Percentiles rank a stretch among this genome's conserved stretches.
Evolutionary conservation across 768 basidiomycete species (phyloP).

Genomic region (Crucibulum laeve): DNA sequence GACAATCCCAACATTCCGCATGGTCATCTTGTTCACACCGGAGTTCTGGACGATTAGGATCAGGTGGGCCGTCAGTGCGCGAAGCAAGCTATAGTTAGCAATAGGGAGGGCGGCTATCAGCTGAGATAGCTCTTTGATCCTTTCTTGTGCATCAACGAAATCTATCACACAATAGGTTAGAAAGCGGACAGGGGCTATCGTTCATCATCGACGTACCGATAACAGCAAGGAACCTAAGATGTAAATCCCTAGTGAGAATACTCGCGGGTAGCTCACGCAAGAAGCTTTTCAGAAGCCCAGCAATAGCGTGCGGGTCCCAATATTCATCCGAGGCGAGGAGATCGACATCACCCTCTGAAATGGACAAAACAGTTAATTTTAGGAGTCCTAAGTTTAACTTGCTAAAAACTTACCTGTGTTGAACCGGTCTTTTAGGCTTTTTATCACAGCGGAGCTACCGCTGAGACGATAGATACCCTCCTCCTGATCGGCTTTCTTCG

Average conservation of each 20-base stretch:
- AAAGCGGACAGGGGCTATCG: slow-evolving; percentile 1
- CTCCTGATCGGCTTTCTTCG: slow-evolving; percentile 91
- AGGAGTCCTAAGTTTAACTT: neutral
- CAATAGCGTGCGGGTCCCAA: slow-evolving; percentile 97
- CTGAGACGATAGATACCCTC: slow-evolving; percentile 97
- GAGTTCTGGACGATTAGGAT: slow-evolving; percentile 94
- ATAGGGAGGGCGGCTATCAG: slow-evolving; percentile 87
- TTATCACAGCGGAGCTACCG: slow-evolving; percentile 94
- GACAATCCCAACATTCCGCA: slow-evolving; percentile 98
- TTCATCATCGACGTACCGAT: slow-evolving; percentile 66
- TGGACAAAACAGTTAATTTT: too few relatives aligned
- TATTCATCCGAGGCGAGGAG: slow-evolving; percentile 84
- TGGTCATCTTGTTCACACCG: slow-evolving; percentile 92
- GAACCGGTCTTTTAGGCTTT: slow-evolving; percentile 88
- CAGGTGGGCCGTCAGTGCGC: slow-evolving; percentile 91
- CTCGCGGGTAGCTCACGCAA: slow-evolving; percentile 91
- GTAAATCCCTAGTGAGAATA: slow-evolving; percentile 88
- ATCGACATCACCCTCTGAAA: slow-evolving; percentile 91
- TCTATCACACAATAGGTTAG: slow-evolving; percentile 43
- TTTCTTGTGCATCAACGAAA: slow-evolving; percentile 81
- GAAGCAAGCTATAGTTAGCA: slow-evolving; percentile 89
- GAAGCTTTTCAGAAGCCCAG: slow-evolving; percentile 90
- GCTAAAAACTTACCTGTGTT: slow-evolving; percentile 63
- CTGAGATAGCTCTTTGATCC: slow-evolving; percentile 81
- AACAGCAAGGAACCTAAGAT: slow-evolving; percentile 85